Percentiles rank a stretch among this genome's conserved stretches.
phyloP scores from a whole-genome alignment of 352 stramenopile genomes.

The Phytophthora colocasiae region DNA sequence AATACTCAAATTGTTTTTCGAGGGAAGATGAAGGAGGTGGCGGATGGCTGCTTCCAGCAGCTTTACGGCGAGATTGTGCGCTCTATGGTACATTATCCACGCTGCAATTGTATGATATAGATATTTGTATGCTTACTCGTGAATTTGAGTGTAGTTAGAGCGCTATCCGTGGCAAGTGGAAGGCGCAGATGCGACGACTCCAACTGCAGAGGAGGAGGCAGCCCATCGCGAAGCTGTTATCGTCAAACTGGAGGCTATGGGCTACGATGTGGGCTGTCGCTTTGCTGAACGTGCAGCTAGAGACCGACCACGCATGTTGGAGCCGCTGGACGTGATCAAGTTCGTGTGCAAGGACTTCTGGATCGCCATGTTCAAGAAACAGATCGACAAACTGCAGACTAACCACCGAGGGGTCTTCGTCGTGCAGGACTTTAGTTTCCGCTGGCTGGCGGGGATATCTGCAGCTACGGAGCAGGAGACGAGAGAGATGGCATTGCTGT shows the following conservation, averaged over 20 bases:
- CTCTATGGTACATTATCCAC: conserved; percentile 65
- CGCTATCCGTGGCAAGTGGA: conserved; percentile 59
- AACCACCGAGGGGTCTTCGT: conserved; percentile 97
- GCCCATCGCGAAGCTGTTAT: conserved; percentile 76
- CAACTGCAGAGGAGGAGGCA: conserved; percentile 34
- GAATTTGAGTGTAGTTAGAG: conserved; percentile 53
- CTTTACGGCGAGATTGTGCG: conserved; percentile 88
- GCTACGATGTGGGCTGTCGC: conserved; percentile 87
- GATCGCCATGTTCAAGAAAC: conserved; percentile 97
- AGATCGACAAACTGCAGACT: conserved; percentile 98
- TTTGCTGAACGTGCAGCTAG: conserved; percentile 79
- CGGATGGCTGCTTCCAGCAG: conserved; percentile 89
- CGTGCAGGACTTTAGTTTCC: conserved; percentile 95
- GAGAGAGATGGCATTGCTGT: conserved; percentile 93
- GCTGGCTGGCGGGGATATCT: conserved; percentile 91
- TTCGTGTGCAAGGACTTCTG: conserved; percentile 99
- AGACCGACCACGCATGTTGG: conserved; percentile 82
- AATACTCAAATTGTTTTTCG: conserved; percentile 6
- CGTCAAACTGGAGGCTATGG: conserved; percentile 86
- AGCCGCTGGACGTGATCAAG: conserved; percentile 97
- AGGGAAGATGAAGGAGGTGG: conserved; percentile 78
- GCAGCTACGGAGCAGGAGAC: conserved; percentile 79
- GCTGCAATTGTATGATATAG: not conserved
- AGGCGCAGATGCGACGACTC: conserved; percentile 29
- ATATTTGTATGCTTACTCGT: not conserved